These are phyloP conservation scores for Solanum tacnaense DNA, from an alignment of 257 asterid species.

Conservation along the genomic window DNA sequence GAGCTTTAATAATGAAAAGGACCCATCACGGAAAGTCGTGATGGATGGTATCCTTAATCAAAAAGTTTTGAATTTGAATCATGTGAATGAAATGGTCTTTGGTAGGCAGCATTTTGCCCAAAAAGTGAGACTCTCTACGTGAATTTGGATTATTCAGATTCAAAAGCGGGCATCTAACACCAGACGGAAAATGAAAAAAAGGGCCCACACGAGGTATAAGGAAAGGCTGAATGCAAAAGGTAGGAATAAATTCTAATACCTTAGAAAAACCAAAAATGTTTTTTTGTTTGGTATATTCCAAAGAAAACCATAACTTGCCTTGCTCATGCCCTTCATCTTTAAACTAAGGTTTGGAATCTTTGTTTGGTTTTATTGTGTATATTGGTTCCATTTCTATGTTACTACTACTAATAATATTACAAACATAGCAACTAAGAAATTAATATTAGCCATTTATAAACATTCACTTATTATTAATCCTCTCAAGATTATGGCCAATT, in stretches of 20 bases:
- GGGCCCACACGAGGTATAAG: background rate
- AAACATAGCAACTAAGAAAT: background rate
- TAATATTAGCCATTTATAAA: background rate
- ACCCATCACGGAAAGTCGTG: accelerated
- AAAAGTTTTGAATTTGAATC: background rate
- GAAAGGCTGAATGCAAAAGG: background rate
- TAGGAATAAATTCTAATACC: background rate
- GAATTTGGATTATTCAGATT: background rate
- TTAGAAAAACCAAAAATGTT: background rate
- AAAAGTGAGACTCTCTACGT: accelerated
- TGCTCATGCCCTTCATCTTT: slow-evolving; percentile 17
- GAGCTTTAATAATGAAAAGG: background rate
- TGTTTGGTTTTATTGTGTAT: slow-evolving; percentile 7
- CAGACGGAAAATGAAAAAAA: background rate
- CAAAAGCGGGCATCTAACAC: background rate
- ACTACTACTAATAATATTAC: background rate
- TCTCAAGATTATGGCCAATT: slow-evolving; percentile 21
- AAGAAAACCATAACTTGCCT: slow-evolving; percentile 9
- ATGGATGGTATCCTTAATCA: background rate
- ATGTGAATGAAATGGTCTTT: background rate
- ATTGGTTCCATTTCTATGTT: background rate
- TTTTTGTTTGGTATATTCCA: background rate
- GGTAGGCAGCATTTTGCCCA: background rate
- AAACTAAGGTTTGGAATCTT: slow-evolving; percentile 62
- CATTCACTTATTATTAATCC: slow-evolving; percentile 2